Evolutionary conservation across 768 basidiomycete species (phyloP), one percentile per base, ranked within the genome.

Genomic region (Macrolepiota albuminosa): DNA sequence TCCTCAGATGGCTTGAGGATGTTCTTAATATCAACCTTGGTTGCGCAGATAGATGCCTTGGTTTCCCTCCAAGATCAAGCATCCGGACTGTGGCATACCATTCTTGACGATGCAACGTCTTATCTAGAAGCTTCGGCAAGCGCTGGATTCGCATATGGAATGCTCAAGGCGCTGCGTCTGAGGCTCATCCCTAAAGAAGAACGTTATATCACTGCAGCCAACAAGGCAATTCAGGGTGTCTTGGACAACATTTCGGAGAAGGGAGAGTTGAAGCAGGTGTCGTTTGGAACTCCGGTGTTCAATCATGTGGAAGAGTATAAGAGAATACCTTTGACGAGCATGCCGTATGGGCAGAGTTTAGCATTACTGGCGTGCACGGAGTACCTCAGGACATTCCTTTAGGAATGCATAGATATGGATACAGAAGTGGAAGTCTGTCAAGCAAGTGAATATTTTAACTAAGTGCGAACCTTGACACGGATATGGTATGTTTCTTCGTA

Each of bases 261-360:
- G 37, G 81, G 81, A 33, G 80, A 83, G 67, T 70, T 82, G 66
- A 65, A 69, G 65, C 71, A 78, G 53, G 77, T 78, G 52, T 81
- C 80, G 6, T 83, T 83, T 62, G 82, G 82, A 31, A 84, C 82
- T 6, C 81, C 78, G 4, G 81, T 84, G 43, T 82, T 83, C 52
- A 67, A 75, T 50, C 68, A 78, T 57, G 63, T 78, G 33, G 77
- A 83, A 52, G 77, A 73, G 57, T 84, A 82, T 67, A 79, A 77
- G 64, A 71, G 75, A 48, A 76, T 84, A 47, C 75, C 78, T n/a
- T 70, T 82, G 65, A 84, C 82, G 26, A 77, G 78, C 54, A 83
- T 84, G 82, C 82, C 82, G 13, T 84, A 83, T 63, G 82, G 83
- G 14, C 81, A 83, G 64, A 80, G 79, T 59, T 68, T 83, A 60